A percentile compares a stretch with the other conserved stretches of the same genome.
Conservation (phyloP, 805 yeast species). For the Isabelozyma heimii region DNA sequence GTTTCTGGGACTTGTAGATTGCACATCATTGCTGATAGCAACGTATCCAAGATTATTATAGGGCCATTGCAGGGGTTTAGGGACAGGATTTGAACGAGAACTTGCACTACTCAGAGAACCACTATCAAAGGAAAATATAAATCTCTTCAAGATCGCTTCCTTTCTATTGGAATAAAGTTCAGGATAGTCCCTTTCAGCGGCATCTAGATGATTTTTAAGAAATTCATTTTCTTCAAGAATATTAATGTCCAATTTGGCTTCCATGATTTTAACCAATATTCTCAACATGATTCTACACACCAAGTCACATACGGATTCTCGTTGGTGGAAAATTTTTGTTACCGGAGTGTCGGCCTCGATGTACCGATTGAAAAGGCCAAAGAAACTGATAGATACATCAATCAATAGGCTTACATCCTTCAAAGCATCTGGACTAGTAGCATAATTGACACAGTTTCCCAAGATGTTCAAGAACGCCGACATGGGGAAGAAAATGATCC, state of each 20-base stretch:
- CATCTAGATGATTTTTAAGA: constrained; percentile 14
- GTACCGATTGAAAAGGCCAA: constrained; percentile 6
- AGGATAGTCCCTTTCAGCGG: constrained; percentile 15
- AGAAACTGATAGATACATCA: constrained; percentile 13
- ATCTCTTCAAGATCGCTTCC: not conserved
- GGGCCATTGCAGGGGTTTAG: not conserved
- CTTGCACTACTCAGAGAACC: not conserved
- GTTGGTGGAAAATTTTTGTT: constrained; percentile 8
- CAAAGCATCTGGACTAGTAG: constrained; percentile 22
- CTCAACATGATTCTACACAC: constrained; percentile 17
- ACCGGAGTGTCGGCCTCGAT: not conserved
- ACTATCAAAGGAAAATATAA: not conserved
- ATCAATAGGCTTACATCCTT: constrained; percentile 29
- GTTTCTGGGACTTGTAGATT: not conserved
- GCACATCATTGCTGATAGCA: not conserved
- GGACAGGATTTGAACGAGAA: not conserved
- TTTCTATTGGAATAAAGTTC: constrained; percentile 1
- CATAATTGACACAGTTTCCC: constrained; percentile 28
- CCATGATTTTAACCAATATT: constrained; percentile 19
- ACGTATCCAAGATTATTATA: not conserved
- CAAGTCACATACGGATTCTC: constrained; percentile 17
- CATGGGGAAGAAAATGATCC: constrained; percentile 32
- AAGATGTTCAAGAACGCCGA: constrained; percentile 29
- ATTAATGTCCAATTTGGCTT: constrained; percentile 11
- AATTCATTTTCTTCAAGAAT: constrained; percentile 14